Evolutionary conservation across 345 rosid genomes (phyloP).

Genomic region (Ceriops decandra): DNA sequence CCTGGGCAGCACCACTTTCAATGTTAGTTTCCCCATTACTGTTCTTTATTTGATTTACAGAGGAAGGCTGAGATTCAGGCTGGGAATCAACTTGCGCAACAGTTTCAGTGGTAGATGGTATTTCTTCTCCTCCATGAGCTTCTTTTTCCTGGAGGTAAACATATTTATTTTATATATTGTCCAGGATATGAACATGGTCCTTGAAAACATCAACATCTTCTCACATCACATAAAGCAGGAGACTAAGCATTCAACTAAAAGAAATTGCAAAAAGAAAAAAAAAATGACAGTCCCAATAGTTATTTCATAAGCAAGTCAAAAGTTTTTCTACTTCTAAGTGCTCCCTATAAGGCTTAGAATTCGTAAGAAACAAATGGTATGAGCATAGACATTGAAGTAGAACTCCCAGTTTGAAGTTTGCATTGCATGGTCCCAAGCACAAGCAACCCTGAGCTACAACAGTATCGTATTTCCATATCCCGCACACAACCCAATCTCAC

Average conservation of each 20-base stretch:
- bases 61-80: conserved; percentile 40
- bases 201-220: background rate
- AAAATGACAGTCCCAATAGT: too few species aligned
- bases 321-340: background rate
- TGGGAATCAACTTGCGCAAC: conserved; percentile 30
- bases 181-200: background rate
- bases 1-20: conserved; percentile 30
- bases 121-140: conserved; percentile 43
- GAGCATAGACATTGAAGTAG: too few species aligned
- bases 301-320: background rate
- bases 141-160: conserved; percentile 38
- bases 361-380: too few species aligned
- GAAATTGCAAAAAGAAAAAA: too few species aligned
- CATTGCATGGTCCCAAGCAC: too few species aligned
- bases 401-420: background rate
- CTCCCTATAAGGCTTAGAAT: too few species aligned
- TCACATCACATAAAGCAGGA: background rate
- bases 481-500: background rate
- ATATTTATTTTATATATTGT: conserved; percentile 8
- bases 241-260: too few species aligned
- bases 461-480: too few species aligned
- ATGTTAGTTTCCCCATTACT: conserved; percentile 35
- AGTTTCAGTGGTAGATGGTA: conserved; percentile 32
- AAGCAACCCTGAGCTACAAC: background rate
- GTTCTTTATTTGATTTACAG: conserved; percentile 31